These are phyloP conservation scores for Picochlorum sp. DNA, from an alignment of 139 green algal species.

Conservation along the genomic window DNA sequence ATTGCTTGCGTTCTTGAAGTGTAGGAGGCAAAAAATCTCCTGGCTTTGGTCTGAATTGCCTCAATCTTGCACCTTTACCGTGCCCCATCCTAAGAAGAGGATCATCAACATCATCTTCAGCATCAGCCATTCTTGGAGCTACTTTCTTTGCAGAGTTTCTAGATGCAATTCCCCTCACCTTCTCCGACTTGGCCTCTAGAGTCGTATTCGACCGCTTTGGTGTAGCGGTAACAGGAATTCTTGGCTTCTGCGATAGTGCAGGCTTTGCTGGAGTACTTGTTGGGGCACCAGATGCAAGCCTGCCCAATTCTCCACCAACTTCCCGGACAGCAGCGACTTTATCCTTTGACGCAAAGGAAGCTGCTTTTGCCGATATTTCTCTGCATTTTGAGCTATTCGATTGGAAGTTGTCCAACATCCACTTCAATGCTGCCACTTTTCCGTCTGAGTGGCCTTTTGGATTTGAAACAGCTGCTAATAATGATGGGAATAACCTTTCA, in stretches of 20 bases:
- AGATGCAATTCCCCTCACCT: background rate
- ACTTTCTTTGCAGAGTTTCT: background rate
- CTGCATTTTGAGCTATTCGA: constrained; percentile 21
- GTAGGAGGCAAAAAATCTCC: constrained; percentile 59
- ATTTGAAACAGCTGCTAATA: constrained; percentile 42
- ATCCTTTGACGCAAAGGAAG: constrained; percentile 43
- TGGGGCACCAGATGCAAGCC: background rate
- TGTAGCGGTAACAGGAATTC: too few species aligned
- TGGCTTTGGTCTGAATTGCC: constrained; percentile 42
- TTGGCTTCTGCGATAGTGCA: background rate
- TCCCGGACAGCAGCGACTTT: constrained; percentile 71
- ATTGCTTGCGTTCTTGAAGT: constrained; percentile 49
- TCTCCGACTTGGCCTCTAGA: background rate
- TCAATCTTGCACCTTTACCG: background rate
- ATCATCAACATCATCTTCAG: background rate
- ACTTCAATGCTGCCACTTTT: constrained; percentile 50
- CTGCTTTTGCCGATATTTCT: constrained; percentile 24
- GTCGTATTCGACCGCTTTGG: background rate
- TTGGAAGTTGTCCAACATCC: constrained; percentile 29
- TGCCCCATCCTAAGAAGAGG: constrained; percentile 1
- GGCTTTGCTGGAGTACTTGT: constrained; percentile 5
- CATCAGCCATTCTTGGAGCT: background rate
- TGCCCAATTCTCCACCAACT: constrained; percentile 40
- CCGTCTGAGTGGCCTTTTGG: constrained; percentile 64
- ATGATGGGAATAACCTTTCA: constrained; percentile 43